These are phyloP conservation scores for Talaromyces rugulosus DNA, from an alignment of 2,329 filamentous ascomycete genomes.

Conservation along the genomic window DNA sequence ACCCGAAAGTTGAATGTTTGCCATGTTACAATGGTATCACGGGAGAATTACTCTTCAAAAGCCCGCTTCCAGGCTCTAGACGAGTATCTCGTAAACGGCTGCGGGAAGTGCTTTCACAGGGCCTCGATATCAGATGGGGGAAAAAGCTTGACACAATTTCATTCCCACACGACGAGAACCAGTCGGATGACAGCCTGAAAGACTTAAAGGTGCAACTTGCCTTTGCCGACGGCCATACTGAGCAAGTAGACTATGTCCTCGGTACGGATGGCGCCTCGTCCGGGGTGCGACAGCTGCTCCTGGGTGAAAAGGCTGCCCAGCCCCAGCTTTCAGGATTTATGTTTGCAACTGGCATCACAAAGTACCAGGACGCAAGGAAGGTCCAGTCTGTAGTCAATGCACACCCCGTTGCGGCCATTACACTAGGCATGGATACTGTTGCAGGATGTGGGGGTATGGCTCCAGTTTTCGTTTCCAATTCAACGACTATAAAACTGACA, in stretches of 20 bases:
- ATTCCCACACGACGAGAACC: background rate
- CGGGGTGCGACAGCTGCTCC: constrained; percentile 4
- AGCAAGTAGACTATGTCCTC: constrained; percentile 2
- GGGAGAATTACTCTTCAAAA: constrained; percentile 9
- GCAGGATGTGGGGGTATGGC: constrained; percentile 7
- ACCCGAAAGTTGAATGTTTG: constrained; percentile 3
- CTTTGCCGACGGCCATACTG: background rate
- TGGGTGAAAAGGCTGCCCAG: background rate
- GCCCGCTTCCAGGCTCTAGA: constrained; percentile 6
- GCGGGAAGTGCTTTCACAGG: constrained; percentile 3
- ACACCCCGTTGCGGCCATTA: constrained; percentile 9
- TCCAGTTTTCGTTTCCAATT: background rate
- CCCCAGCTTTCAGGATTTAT: constrained; percentile 7
- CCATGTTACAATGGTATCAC: constrained; percentile 10
- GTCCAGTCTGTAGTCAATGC: constrained; percentile 7
- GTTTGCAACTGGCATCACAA: constrained; percentile 5
- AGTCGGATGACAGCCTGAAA: too few relatives aligned
- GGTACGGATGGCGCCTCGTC: constrained; percentile 8
- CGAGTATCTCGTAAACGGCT: constrained; percentile 7
- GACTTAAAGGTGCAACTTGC: background rate
- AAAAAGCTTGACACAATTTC: background rate
- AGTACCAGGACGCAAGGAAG: constrained; percentile 4
- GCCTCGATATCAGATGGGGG: constrained; percentile 6
- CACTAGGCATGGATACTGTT: constrained; percentile 8
- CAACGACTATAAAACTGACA: background rate